Percentiles rank a stretch among this genome's conserved stretches.
Conservation (phyloP, 164 flowering plant genomes). For the Tetrastigma voinierianum region DNA sequence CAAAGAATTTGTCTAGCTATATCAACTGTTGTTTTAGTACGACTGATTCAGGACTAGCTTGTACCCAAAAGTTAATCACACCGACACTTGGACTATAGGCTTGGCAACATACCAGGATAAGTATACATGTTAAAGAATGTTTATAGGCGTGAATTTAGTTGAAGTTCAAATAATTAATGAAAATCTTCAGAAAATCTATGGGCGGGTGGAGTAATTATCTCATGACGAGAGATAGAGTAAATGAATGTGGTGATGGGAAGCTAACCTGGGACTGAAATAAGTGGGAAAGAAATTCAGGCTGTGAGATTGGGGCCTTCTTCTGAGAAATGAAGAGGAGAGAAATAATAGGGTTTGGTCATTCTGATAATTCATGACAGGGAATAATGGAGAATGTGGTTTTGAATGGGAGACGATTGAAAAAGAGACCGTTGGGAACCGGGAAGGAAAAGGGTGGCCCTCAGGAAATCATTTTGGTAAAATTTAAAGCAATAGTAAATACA, state of each 20-base stretch:
- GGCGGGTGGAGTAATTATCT: background rate
- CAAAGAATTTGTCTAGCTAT: no score
- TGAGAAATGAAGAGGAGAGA: conserved; percentile 13
- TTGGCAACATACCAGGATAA: no score
- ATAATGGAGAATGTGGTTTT: conserved; percentile 8
- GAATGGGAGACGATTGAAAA: conserved; percentile 15
- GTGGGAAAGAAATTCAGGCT: conserved; percentile 14
- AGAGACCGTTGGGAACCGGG: conserved; percentile 33
- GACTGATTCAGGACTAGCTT: no score
- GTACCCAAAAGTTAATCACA: no score
- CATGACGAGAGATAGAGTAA: background rate
- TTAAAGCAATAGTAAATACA: conserved; percentile 13
- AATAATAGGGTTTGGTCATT: conserved; percentile 29
- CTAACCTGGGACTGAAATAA: conserved; percentile 34
- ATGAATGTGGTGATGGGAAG: background rate
- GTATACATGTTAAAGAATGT: no score
- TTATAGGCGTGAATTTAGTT: no score
- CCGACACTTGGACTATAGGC: no score
- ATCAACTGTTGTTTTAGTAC: no score
- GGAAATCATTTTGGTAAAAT: conserved; percentile 32
- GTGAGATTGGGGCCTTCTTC: conserved; percentile 14
- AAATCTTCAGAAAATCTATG: background rate
- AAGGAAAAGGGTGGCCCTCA: conserved; percentile 30
- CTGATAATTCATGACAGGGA: conserved; percentile 24
- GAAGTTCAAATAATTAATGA: no score